Base-by-base conservation (phyloP, 495 filamentous ascomycete genomes). In the Xylaria acuta region DNA sequence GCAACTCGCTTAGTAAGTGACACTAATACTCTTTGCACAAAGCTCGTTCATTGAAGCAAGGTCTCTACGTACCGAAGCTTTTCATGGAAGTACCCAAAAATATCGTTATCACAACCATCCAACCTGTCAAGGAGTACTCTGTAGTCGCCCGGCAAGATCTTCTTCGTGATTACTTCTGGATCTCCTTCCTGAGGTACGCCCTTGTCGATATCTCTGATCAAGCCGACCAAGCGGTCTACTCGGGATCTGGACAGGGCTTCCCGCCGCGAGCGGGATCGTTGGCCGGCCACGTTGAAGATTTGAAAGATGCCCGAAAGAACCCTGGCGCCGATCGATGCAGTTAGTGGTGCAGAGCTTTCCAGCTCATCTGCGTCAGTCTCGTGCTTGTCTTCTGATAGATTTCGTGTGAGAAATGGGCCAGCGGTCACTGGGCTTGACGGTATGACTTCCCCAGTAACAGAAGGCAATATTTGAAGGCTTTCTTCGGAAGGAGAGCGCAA, bases 71-170 rank as follows among this genome's bases (percentile, higher is more conserved):
- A 62, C 58, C 58, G 32, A 62, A 62, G 58, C 58, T 4, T 18
- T 62, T 62, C 58, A 62, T 62, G 58, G 20, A 62, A 62, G 14
- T 20, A 62, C 58, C 58, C 16, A 9, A 18, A 62, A 18, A 62
- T 62, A 41, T 62, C 58, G 20, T 14, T 32, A 62, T 62, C 58
- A 40, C 30, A 38, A 40, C 8, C 20, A 7, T 40, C 58, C 4
- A 62, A 40, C 34, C 34, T 40, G 30, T 16, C 58, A 40, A 62
- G 58, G 11, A 62, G 58, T 62, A 18, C 20, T n/a, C 8, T 40
- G 20, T 62, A 62, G 20, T 62, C 58, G 34, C 58, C 58, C 16
- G 58, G 58, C n/a, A 62, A 22, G 18, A 62, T 62, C 58, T 62
- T 62, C 34, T 40, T 62, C 58, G 58, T 62, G 20, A 62, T 40